Evolutionary conservation across 768 basidiomycete species (phyloP), one percentile per base, ranked within the genome.

Genomic region (Naematelia encephala): DNA sequence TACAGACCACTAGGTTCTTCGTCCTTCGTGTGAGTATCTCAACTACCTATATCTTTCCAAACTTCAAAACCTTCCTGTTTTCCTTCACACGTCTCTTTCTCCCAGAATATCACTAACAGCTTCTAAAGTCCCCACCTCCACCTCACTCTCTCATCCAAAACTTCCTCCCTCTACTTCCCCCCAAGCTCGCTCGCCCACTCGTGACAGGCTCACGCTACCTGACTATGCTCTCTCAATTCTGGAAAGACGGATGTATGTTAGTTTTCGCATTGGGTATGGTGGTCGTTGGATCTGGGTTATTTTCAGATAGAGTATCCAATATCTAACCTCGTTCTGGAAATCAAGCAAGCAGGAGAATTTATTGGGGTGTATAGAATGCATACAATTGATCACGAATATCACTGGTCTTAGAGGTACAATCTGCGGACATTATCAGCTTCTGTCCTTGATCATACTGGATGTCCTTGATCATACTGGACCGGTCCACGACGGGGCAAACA

Each of bases 111-210:
- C 14, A 28, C 61, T 62, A 51, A 62, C 42, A 21, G 0, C 39
- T 11, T 10, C 53, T n/a, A n/a, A n/a, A 75, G 74, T 70, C 73
- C 23, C 75, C 76, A 4, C 76, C 76, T 12, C 66, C 69, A 8
- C 75, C 75, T 5, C 77, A 75, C 43, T 70, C 74, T 1, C 64
- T 78, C 28, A 46, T 75, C 11, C 48, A 61, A 0, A 72, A 68
- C 12, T 78, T 77, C 67, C 61, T 77, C 2, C 76, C 77, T 8
- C 63, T 78, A 57, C 62, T 78, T 12, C 77, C 77, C 5, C 74
- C 74, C 4, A 56, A 58, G 5, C 64, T 75, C 54, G 68, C 73
- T 10, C 29, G 60, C 21, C 75, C 73, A 13, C 52, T 78, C 51
- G 21, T 78, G 25, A 74, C 70, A 1, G 74, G 62, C 29, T 71